These are phyloP conservation scores for Euphorbia peplus DNA, from an alignment of 345 rosid species.

Conservation along the genomic window DNA sequence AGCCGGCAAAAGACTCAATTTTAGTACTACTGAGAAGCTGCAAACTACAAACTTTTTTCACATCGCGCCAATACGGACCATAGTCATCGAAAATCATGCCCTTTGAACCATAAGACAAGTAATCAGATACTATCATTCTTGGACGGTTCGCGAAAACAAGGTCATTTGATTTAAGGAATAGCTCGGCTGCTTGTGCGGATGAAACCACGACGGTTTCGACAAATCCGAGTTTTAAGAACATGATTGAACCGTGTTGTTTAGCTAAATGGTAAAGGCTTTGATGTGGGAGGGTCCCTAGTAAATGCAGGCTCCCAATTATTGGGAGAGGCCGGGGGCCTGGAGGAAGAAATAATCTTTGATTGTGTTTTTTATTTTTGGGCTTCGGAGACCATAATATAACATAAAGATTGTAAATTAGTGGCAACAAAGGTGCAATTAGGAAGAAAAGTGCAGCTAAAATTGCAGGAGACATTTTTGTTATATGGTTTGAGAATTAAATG, in stretches of 20 bases:
- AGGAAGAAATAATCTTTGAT: background rate
- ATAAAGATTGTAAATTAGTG: slow-evolving; percentile 6
- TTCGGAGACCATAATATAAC: background rate
- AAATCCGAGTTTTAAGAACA: slow-evolving; percentile 41
- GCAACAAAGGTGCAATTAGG: background rate
- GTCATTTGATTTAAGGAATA: slow-evolving; percentile 15
- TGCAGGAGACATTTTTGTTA: background rate
- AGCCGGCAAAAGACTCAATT: slow-evolving; percentile 21
- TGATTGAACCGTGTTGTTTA: slow-evolving; percentile 40
- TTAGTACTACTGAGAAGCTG: slow-evolving; percentile 31
- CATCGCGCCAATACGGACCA: slow-evolving; percentile 32
- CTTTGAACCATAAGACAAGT: slow-evolving; percentile 6
- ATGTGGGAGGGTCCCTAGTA: slow-evolving; percentile 17
- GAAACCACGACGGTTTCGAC: slow-evolving; percentile 42
- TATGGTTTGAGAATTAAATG: background rate
- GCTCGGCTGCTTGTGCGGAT: slow-evolving; percentile 38
- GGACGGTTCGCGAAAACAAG: slow-evolving; percentile 34
- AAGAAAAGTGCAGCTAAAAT: background rate
- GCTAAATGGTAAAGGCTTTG: slow-evolving; percentile 23
- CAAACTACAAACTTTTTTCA: slow-evolving; percentile 23
- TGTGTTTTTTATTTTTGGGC: background rate
- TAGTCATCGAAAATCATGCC: slow-evolving; percentile 26
- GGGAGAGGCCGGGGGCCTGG: slow-evolving; percentile 19
- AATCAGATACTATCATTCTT: background rate
- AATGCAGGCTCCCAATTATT: slow-evolving; percentile 17